Evolutionary conservation across 2,329 filamentous ascomycete species (phyloP).

Genomic region (Penicillium sp.): DNA sequence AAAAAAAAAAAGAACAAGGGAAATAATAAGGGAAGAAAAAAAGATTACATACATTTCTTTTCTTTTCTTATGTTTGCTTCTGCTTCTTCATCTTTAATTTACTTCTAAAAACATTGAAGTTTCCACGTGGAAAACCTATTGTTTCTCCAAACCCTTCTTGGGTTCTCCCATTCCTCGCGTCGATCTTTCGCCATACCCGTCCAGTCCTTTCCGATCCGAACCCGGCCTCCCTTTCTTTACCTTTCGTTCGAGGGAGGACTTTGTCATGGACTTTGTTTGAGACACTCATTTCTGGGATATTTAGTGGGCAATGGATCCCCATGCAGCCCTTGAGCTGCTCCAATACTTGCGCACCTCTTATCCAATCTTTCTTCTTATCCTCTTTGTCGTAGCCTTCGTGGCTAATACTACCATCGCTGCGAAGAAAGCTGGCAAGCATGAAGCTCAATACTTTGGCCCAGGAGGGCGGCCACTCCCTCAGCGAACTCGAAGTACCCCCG

Average conservation of each 20-base stretch:
- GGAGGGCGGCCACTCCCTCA: slow-evolving; percentile 80
- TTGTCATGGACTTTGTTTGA: slow-evolving; percentile 31
- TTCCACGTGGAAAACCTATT: slow-evolving; percentile 2
- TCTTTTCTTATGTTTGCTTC: slow-evolving; percentile 1
- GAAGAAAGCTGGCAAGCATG: slow-evolving; percentile 40
- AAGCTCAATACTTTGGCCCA: slow-evolving; percentile 58
- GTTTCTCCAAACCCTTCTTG: background rate
- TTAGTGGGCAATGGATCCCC: slow-evolving; percentile 27
- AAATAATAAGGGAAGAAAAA: background rate
- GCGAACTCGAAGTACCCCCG: slow-evolving; percentile 45
- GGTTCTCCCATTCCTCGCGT: slow-evolving; percentile 6
- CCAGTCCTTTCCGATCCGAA: slow-evolving; percentile 20
- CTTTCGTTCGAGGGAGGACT: slow-evolving; percentile 8
- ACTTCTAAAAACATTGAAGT: background rate
- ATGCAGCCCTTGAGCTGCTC: slow-evolving; percentile 38
- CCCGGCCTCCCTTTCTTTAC: slow-evolving; percentile 6
- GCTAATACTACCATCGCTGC: slow-evolving; percentile 51
- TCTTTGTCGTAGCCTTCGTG: slow-evolving; percentile 57
- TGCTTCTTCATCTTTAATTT: background rate
- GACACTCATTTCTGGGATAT: slow-evolving; percentile 1
- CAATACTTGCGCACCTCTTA: slow-evolving; percentile 50
- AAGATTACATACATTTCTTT: background rate
- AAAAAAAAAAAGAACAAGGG: background rate
- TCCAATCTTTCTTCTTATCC: slow-evolving; percentile 54
- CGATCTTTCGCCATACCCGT: slow-evolving; percentile 17